Evolutionary conservation across 2,329 filamentous ascomycete species (phyloP).

Genomic region (Triangularia verruculosa): DNA sequence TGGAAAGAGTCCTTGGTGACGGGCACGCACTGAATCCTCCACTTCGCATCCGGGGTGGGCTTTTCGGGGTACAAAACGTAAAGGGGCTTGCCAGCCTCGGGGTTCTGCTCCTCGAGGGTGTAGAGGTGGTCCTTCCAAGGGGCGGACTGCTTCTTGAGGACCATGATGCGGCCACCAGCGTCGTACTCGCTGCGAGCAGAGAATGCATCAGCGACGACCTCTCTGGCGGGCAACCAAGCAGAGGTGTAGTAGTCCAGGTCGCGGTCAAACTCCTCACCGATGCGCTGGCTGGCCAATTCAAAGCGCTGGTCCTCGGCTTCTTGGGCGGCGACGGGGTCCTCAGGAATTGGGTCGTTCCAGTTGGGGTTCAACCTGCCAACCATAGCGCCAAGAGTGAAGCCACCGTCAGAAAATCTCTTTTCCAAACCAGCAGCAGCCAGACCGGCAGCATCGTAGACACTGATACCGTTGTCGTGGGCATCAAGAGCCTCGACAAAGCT

Average conservation of each 20-base stretch:
- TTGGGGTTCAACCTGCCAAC: conserved; percentile 77
- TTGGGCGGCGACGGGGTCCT: conserved; percentile 59
- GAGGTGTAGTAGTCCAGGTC: conserved; percentile 72
- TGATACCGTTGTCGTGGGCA: conserved; percentile 95
- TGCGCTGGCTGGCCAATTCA: conserved; percentile 70
- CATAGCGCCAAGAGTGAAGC: conserved; percentile 79
- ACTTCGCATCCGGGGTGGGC: conserved; percentile 71
- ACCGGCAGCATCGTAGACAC: conserved; percentile 69
- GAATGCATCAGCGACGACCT: conserved; percentile 75
- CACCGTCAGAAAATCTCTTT: conserved; percentile 80
- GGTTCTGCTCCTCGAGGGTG: conserved; percentile 67
- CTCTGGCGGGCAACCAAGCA: conserved; percentile 84
- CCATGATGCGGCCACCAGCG: conserved; percentile 72
- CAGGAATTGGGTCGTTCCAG: conserved; percentile 65
- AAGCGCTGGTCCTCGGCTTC: conserved; percentile 79
- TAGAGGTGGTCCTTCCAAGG: conserved; percentile 98
- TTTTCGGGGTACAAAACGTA: conserved; percentile 93
- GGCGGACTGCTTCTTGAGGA: conserved; percentile 72
- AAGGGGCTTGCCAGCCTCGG: conserved; percentile 57
- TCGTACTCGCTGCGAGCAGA: conserved; percentile 65
- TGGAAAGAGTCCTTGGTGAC: conserved; percentile 81
- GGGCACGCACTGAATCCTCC: conserved; percentile 92
- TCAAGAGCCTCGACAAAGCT: conserved; percentile 95
- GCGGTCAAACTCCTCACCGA: conserved; percentile 83
- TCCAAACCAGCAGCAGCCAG: conserved; percentile 68